Evolutionary conservation across 371 early-diverging fungal species (phyloP), one percentile per base, ranked within the genome.

Genomic region (Syncephalastrum sp.): DNA sequence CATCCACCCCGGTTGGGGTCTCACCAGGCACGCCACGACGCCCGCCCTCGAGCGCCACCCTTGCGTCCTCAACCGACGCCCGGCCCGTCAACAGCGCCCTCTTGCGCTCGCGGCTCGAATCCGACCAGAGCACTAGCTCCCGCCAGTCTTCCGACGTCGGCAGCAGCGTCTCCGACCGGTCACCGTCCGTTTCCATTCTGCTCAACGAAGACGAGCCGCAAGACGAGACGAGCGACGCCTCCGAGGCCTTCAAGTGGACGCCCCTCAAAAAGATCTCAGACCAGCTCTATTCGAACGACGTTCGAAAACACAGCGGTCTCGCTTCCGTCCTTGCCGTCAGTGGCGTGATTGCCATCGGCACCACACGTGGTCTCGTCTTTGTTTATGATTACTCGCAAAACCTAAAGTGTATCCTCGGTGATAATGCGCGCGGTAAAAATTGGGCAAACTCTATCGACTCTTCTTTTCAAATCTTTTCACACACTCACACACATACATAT

Each of bases 191-290:
- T 14, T 64, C 66, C 23, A 47, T 42, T 10, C n/a, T 60, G 13
- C 13, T 67, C 25, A 19, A 38, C 38, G 50, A 59, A 44, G 53
- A 42, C 44, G 48, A 6, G 41, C 44, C 8, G 14, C 51, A 60
- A 23, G 53, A 7, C 27, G 42, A 41, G 29, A 47, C 7, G 43
- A 63, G 55, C 8, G 60, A 64, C 8, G 78, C 85, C 16, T 82
- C 82, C 79, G 89, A 91, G 57, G 82, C 89, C 19, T 86, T 92
- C 49, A 71, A 81, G 60, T 92, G 91, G 92, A 86, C 87, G 3
- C 82, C 84, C 1, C 65, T 92, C 19, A 59, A 73, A 3, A 83
- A 81, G 56, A 73, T 92, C 16, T 86, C 90, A 6, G 81, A 86
- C 38, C 83, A 86, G 19, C 63, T 91, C 5, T 83, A 83, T 51